Evolutionary conservation across 805 yeast species (phyloP).

Genomic region (Wickerhamiella cacticola): DNA sequence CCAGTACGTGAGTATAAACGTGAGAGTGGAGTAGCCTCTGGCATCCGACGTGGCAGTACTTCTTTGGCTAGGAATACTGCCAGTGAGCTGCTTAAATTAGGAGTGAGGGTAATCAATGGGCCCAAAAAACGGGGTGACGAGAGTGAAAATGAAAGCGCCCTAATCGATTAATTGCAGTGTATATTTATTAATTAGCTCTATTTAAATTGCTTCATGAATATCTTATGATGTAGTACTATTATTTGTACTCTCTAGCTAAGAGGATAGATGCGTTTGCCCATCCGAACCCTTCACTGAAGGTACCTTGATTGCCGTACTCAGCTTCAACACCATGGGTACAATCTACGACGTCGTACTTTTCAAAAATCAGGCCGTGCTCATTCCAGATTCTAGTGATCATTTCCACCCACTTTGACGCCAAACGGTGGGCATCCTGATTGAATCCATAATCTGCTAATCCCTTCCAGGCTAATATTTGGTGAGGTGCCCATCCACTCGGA

Average conservation of each 20-base stretch:
- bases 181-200: neutral
- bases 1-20: constrained; percentile 13
- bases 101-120: constrained; percentile 7
- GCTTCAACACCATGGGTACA: constrained; percentile 81
- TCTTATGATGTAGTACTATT: too few species aligned
- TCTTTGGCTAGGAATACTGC: constrained; percentile 11
- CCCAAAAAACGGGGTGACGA: neutral
- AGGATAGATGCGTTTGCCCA: constrained; percentile 87
- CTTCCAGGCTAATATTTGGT: constrained; percentile 87
- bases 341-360: constrained; percentile 81
- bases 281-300: constrained; percentile 92
- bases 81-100: constrained; percentile 7
- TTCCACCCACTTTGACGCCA: constrained; percentile 79
- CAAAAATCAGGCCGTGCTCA: constrained; percentile 88
- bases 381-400: constrained; percentile 72
- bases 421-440: constrained; percentile 48
- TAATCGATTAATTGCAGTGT: constrained; percentile 1
- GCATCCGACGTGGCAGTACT: constrained; percentile 13
- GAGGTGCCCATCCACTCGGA: constrained; percentile 98
- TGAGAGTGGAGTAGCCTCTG: constrained; percentile 9
- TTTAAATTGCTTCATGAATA: neutral
- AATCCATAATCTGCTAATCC: constrained; percentile 69
- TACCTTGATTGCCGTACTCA: constrained; percentile 97
- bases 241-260: neutral
- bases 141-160: constrained; percentile 3